These are phyloP conservation scores for Solidago caesia DNA, from an alignment of 129 eudicot genomes.

Conservation along the genomic window DNA sequence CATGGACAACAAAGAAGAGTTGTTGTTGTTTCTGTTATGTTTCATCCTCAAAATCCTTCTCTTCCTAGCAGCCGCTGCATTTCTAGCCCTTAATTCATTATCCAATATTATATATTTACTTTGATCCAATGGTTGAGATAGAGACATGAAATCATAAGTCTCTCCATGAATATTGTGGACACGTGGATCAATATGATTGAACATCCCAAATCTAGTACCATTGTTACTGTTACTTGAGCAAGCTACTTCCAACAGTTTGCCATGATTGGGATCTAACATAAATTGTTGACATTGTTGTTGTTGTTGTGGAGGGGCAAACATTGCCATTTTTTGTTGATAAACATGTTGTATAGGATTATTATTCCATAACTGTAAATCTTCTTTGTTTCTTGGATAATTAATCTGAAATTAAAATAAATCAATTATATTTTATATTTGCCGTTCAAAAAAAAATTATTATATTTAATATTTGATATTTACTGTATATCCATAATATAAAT, in stretches of 20 bases:
- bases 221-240: constrained; percentile 26
- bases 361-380: constrained; percentile 25
- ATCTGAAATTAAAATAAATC: constrained; percentile 19
- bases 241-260: constrained; percentile 20
- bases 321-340: constrained; percentile 29
- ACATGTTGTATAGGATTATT: constrained; percentile 24
- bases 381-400: constrained; percentile 19
- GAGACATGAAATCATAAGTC: constrained; percentile 28
- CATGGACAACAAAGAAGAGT: constrained; percentile 5
- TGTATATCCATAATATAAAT: neutral
- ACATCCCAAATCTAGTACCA: constrained; percentile 30
- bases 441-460: too few species aligned
- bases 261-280: constrained; percentile 29
- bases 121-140: constrained; percentile 44
- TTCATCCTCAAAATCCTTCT: constrained; percentile 41
- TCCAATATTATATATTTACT: constrained; percentile 25
- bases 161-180: constrained; percentile 38
- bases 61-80: constrained; percentile 49
- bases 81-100: constrained; percentile 30
- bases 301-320: constrained; percentile 25
- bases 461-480: neutral
- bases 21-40: constrained; percentile 32
- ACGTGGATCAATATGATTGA: constrained; percentile 39
- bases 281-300: constrained; percentile 23
- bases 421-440: neutral